Conservation (phyloP, 164 flowering plant species). For the Taxillus chinensis region DNA sequence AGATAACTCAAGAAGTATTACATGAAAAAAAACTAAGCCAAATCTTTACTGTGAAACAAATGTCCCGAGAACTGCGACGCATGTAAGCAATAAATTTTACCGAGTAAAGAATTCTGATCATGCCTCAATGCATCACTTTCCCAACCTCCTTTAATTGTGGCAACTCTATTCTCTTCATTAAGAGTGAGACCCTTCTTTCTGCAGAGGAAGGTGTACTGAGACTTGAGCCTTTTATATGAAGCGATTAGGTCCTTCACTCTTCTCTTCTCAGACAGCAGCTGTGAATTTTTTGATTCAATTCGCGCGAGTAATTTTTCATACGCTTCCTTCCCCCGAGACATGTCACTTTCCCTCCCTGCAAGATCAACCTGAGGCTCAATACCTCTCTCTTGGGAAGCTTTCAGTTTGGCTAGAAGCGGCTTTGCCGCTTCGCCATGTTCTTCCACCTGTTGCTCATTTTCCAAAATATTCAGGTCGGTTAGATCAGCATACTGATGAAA, state of each 20-base stretch:
- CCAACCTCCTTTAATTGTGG: constrained; percentile 17
- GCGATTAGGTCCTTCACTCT: constrained; percentile 21
- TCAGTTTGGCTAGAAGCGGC: constrained; percentile 23
- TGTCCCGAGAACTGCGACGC: not conserved
- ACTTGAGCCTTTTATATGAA: constrained; percentile 48
- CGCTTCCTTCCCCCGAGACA: constrained; percentile 21
- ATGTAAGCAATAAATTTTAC: constrained; percentile 21
- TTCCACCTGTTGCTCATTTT: constrained; percentile 15
- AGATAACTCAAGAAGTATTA: not conserved
- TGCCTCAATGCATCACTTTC: constrained; percentile 20
- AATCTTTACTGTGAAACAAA: not conserved
- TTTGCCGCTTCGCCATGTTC: constrained; percentile 22
- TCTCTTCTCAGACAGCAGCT: constrained; percentile 37
- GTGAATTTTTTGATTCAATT: constrained; percentile 25
- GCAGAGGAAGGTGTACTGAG: constrained; percentile 46
- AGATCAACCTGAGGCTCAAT: constrained; percentile 31
- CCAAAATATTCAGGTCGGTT: constrained; percentile 11
- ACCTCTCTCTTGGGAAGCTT: constrained; percentile 22
- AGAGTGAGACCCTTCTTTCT: constrained; percentile 36
- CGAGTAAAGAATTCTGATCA: constrained; percentile 20
- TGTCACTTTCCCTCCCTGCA: constrained; percentile 19
- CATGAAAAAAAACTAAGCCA: not conserved
- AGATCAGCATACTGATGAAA: constrained; percentile 18
- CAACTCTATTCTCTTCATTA: constrained; percentile 24
- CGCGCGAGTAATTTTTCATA: constrained; percentile 28